A percentile compares a stretch with the other conserved stretches of the same genome.
Conservation (phyloP, 345 rosid genomes). For the Rhizophora apiculata region DNA sequence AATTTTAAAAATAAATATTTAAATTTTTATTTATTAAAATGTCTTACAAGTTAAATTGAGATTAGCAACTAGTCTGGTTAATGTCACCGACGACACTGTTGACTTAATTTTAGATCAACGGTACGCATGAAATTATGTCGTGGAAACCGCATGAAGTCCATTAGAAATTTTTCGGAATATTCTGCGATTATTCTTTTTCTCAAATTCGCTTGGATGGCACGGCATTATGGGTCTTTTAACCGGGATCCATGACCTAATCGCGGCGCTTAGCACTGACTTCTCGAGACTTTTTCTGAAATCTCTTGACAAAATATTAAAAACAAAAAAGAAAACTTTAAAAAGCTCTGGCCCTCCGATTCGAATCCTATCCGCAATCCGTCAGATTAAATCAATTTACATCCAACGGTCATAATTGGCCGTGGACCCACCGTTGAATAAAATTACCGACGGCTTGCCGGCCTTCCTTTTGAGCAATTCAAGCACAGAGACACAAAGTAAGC, state of each 20-base stretch:
- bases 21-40: background rate
- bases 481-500: background rate
- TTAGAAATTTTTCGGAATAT: too few relatives aligned
- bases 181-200: too few relatives aligned
- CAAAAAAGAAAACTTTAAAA: background rate
- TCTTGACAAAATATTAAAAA: background rate
- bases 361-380: background rate
- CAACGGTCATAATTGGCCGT: background rate
- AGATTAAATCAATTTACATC: background rate
- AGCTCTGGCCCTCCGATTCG: background rate
- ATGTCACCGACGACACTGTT: too few relatives aligned
- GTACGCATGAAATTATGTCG: too few relatives aligned
- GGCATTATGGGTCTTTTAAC: too few relatives aligned
- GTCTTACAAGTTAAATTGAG: background rate
- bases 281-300: too few relatives aligned
- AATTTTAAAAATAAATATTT: background rate
- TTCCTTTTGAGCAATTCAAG: background rate
- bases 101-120: too few relatives aligned
- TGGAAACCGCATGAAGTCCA: too few relatives aligned
- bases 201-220: too few relatives aligned
- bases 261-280: too few relatives aligned
- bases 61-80: too few relatives aligned
- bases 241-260: too few relatives aligned
- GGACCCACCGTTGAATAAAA: conserved; percentile 13
- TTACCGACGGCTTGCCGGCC: background rate